A percentile compares a stretch with the other conserved stretches of the same genome.
Evolutionary conservation across 306 rosid genomes (phyloP).

Genomic region (Lathyrus tuberosus): DNA sequence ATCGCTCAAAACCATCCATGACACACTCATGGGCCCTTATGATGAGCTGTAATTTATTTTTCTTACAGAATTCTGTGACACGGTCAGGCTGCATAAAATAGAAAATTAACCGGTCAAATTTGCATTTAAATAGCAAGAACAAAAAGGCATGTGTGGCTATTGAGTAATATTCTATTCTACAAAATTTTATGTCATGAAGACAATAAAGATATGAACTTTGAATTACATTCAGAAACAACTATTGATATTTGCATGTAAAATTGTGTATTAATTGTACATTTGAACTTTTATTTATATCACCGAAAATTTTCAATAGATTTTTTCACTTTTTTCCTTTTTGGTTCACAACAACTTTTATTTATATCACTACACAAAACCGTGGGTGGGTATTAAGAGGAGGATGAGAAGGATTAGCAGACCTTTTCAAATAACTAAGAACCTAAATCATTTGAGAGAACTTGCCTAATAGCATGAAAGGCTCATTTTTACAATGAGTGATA

Average conservation of each 20-base stretch:
- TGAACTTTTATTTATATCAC: conserved; percentile 10
- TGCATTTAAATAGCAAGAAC: conserved; percentile 20
- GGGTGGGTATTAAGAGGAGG: not conserved
- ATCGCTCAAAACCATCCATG: conserved; percentile 99
- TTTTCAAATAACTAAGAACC: not conserved
- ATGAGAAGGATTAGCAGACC: conserved; percentile 3
- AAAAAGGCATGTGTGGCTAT: conserved; percentile 13
- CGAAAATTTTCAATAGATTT: not conserved
- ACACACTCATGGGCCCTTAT: conserved; percentile 99
- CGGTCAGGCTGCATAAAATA: conserved; percentile 91
- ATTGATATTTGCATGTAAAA: conserved; percentile 15
- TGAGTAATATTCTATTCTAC: conserved; percentile 1
- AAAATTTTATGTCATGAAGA: not conserved
- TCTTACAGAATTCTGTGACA: conserved; percentile 94
- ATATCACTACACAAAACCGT: not conserved
- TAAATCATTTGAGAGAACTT: conserved; percentile 5
- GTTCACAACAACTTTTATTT: not conserved
- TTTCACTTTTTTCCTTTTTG: not conserved
- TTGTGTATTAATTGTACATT: conserved; percentile 9
- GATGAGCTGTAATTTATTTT: conserved; percentile 91
- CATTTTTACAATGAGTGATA: conserved; percentile 12
- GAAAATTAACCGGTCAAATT: conserved; percentile 28
- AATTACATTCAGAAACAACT: conserved; percentile 23
- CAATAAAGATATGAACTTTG: not conserved
- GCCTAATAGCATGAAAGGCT: conserved; percentile 16